Evolutionary conservation across 169 alveolate genomes (phyloP).

Genomic region (Plasmodium coatneyi): DNA sequence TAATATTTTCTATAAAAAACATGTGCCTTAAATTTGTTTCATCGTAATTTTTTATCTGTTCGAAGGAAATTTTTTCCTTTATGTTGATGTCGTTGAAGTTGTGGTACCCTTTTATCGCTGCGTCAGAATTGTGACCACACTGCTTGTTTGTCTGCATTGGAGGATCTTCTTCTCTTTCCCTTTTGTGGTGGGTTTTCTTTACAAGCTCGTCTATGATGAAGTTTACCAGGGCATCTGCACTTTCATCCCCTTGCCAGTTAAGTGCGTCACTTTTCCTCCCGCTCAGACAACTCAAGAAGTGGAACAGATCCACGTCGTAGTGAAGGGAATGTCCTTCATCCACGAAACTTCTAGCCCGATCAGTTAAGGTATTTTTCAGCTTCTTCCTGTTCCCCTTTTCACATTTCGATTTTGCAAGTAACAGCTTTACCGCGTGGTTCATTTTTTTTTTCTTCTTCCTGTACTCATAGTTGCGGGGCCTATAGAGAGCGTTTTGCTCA

Average conservation of each 20-base stretch:
- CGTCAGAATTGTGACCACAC: background rate
- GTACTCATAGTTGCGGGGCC: background rate
- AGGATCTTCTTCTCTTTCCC: background rate
- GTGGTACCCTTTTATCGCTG: background rate
- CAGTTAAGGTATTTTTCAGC: background rate
- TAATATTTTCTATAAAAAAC: constrained; percentile 53
- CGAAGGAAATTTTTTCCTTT: constrained; percentile 25
- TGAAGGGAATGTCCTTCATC: background rate
- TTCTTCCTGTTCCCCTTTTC: background rate
- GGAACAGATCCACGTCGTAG: constrained; percentile 13
- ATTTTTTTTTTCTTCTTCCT: background rate
- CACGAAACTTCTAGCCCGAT: background rate
- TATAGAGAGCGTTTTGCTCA: background rate
- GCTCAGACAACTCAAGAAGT: background rate
- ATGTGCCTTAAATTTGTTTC: constrained; percentile 34
- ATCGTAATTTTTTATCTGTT: constrained; percentile 24
- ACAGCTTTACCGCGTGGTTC: background rate
- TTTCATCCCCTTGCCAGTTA: background rate
- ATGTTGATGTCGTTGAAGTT: background rate
- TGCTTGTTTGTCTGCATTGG: background rate
- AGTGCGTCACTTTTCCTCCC: background rate
- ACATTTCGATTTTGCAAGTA: background rate
- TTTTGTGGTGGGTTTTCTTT: background rate
- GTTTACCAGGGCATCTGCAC: background rate
- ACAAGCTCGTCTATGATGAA: background rate